Base-by-base conservation (phyloP, 257 asterid species). In the Schizonepeta tenuifolia region DNA sequence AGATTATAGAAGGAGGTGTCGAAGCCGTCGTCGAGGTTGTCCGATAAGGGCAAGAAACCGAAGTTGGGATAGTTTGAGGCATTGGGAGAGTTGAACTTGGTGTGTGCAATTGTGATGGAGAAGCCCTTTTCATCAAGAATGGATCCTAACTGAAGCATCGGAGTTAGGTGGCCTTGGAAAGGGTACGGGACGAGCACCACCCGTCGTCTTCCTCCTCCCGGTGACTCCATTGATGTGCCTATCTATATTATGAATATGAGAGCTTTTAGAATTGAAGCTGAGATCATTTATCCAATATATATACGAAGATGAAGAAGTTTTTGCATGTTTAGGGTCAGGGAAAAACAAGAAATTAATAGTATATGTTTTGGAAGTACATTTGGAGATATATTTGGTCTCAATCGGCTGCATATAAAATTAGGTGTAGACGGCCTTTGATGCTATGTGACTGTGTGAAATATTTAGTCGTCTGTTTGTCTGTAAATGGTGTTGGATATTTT, bases 131-230 rank as follows among this genome's bases (percentile, higher is more conserved):
- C 75, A 33, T 79, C 69, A 11, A 86, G 85, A 41, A 80, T 38
- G 1, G 66, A 22, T 6, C 80, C 88, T 10, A 85, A 69, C 28
- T 85, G 90, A 35, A 85, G 86, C 90, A 85, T 87, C 1, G 90
- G 90, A 5, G 88, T 87, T 5, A 83, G 3, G 78, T 84, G 92
- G 15, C 92, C 90, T 36, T 81, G 88, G 69, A 69, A 81, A 5
- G 90, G 92, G 66, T 41, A 76, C 0, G 89, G 91, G 31, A 84
- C 83, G 5, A 72, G 70, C 55, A 72, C 77, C 14, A 72, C 64
- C 2, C 70, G 20, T 2, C 15, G 41, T 5, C 21, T 2, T 31
- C 40, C 2, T 38, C 26, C 4, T 31, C 35, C 67, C 3, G 7
- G 11, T 18, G 54, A 11, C 20, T 38, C 54, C 38, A 63, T 63